Base-by-base conservation (phyloP, 164 flowering plant species). In the Santalum album region DNA sequence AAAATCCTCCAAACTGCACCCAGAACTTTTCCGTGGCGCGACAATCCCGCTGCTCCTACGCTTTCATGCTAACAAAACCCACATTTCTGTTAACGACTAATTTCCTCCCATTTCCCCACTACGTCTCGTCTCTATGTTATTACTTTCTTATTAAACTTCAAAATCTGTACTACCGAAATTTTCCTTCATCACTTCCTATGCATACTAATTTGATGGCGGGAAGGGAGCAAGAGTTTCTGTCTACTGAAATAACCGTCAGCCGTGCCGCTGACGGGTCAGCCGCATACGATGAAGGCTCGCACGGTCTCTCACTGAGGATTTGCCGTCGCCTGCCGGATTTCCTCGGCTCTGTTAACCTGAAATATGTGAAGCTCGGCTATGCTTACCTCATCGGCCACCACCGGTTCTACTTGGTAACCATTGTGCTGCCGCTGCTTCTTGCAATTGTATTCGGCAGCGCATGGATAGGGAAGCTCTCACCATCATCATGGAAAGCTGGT, bases 341-440 rank as follows among this genome's bases (percentile, higher is more conserved):
- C 50, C 68, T 78, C 6, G 60, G 58, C 27, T 85, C 88, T 0
- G 84, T 80, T 15, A 74, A 80, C 59, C 61, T 82, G 24, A 79
- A 80, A 49, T 85, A 85, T 26, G 86, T 80, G 32, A 85, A 69
- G 62, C 80, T 82, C 14, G 88, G 88, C 3, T 85, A 75, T 44
- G 26, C 55, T 19, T 78, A 80, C 53, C 77, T 82, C 14, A 66
- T 82, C 5, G 53, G 35, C 49, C 78, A 70, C 53, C 55, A 72
- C 25, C 54, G 72, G 21, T 27, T 69, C 20, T 78, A 71, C 49
- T 51, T 71, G 24, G 45, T 61, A 0, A 49, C 58, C 3, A 57
- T 64, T 15, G 45, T 21, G 21, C 21, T 12, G 21, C 45, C 45
- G 42, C 42, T 38, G 16, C 17, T 38, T 14, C 17, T 38, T 12